Base-by-base conservation (phyloP, 768 basidiomycete species). In the Boletus subparvulus region DNA sequence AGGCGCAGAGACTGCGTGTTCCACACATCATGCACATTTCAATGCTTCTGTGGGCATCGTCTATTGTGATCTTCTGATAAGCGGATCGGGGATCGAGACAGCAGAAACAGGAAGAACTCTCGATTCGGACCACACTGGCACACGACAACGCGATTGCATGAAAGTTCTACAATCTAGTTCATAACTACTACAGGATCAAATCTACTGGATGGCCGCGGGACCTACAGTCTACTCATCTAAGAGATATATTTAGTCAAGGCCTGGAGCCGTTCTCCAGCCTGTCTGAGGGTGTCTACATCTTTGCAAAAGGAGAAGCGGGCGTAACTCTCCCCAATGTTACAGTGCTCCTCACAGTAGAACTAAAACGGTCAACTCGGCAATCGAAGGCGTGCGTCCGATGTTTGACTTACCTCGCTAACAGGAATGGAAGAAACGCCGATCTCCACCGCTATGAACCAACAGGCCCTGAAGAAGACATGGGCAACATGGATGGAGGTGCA, bases 241-340 rank as follows among this genome's bases (percentile, higher is more conserved):
- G 59, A 54, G 35, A 87, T 73, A 73, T 81, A 96, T 53, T 91
- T 82, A 66, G 81, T 83, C 61, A 99, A 75, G 24, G 75, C 77
- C 70, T 87, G 80, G 19, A 99, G 75, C n/a, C 92, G 83, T 65
- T 90, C 87, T 24, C 85, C 87, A n/a, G 97, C 97, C 21, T 75
- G 77, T 57, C 77, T 81, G 16, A 99, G 80, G 0, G 93, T 96
- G 41, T 91, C 92, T 19, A 85, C 60, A 65, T 98, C 96, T 69
- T 99, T 99, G 80, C 97, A 98, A 78, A 97, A 94, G 1, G 94
- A 88, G 69, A 98, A 98, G 54, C 93, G 83, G 21, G 83, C 86
- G 67, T 87, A 96, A 46, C 78, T 86, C 71, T 96, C 94, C 28
- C 95, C 95, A 52, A 97, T 92, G 55, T 74, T 73, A 28, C 85